Evolutionary conservation across 345 rosid genomes (phyloP), one percentile per base, ranked within the genome.

Genomic region (Mangifera indica): DNA sequence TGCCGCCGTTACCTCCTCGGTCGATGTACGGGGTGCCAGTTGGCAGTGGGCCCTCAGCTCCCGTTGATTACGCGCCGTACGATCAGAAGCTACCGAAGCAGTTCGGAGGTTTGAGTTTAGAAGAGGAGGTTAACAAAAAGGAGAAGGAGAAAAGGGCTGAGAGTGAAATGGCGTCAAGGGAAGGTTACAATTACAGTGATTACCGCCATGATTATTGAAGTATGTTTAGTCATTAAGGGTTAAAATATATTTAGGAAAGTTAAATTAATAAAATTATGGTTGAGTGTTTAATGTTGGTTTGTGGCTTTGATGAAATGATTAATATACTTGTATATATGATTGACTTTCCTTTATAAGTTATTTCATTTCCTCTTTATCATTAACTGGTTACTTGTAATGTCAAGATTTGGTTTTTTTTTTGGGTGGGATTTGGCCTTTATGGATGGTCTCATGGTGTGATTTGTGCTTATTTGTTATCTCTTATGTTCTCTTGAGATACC

Each of bases 11-110:
- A 1, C 80, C 72, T 11, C 46, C 77, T 15, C 77, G 77, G 66
- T 68, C 84, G 57, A 51, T 14, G 56, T 81, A 81, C 24, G 80
- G 82, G 4, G 73, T 56, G 48, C 86, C 85, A 7, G 72, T 78
- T 66, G 82, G 80, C 2, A 74, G 81, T 72, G 84, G 81, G 1
- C 88, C 89, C 5, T 85, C 89, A 0, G 87, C 89, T 51, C 91
- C 91, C 0, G 86, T 85, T 1, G 91, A 87, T 78, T 82, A 78
- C 77, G 77, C 89, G 32, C 80, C 82, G 21, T 79, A 69, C 73
- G 82, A 84, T 73, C 85, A 80, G 69, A 81, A 79, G 69, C 76
- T 79, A 67, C 79, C 66, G 68, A 82, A 77, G 77, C 58, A 71
- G 3, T 60, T 79, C 55, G 83, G 79, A 10, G 86, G 83, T 10